Evolutionary conservation across 2,329 filamentous ascomycete genomes (phyloP).

Genomic region (Alternaria triticimaculans): DNA sequence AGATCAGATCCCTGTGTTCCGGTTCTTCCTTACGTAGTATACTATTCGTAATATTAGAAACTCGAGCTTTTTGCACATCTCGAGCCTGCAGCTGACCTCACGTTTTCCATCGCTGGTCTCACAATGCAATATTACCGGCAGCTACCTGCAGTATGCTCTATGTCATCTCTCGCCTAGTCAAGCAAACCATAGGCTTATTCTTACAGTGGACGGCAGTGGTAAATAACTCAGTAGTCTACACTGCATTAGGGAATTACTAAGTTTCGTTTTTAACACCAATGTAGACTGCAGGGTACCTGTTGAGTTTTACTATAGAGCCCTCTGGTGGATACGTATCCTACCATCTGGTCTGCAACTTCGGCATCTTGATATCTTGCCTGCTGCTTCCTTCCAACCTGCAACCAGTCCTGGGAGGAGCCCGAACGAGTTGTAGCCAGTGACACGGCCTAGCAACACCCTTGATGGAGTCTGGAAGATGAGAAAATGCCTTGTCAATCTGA

Average conservation of each 20-base stretch:
- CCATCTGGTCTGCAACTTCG: background rate
- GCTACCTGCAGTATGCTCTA: background rate
- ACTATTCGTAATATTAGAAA: background rate
- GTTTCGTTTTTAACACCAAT: background rate
- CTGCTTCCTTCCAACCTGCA: background rate
- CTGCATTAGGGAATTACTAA: background rate
- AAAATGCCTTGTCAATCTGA: background rate
- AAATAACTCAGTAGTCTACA: background rate
- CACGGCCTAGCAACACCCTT: background rate
- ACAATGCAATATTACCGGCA: background rate
- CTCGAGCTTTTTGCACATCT: background rate
- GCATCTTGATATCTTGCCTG: background rate
- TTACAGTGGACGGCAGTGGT: background rate
- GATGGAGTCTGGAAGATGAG: background rate
- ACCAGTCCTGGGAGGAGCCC: background rate
- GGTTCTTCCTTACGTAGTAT: background rate
- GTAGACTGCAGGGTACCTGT: background rate
- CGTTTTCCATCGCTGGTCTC: background rate
- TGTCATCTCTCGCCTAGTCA: background rate
- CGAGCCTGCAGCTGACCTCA: background rate
- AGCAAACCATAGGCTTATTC: background rate
- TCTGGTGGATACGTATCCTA: background rate
- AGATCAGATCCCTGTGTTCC: too few species aligned
- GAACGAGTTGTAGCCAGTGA: background rate
- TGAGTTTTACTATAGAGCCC: background rate